Percentiles rank a stretch among this genome's conserved stretches.
Conservation (phyloP, 768 basidiomycete genomes). For the Glaciozyma antarctica region DNA sequence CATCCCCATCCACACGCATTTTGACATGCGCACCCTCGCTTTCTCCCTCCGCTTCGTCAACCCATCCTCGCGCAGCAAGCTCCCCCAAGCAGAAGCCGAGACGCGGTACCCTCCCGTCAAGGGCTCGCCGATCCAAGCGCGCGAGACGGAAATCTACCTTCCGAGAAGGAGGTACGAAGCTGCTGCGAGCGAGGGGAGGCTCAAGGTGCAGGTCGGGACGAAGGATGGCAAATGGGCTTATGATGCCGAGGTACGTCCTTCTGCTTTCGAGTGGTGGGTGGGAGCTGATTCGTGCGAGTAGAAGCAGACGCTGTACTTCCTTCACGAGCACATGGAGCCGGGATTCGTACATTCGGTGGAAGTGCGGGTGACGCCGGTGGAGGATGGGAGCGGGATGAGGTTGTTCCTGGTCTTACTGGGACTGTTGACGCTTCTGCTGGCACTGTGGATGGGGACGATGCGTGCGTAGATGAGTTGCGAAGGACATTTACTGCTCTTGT, state of each 20-base stretch:
- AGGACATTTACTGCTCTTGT: too few species aligned
- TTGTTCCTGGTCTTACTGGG: too few species aligned
- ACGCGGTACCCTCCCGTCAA: constrained; percentile 41
- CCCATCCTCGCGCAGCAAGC: constrained; percentile 36
- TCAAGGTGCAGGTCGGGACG: constrained; percentile 54
- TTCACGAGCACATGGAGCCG: constrained; percentile 35
- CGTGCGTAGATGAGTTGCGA: too few species aligned
- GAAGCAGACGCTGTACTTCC: constrained; percentile 66
- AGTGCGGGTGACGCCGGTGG: background rate
- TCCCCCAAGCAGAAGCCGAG: constrained; percentile 28
- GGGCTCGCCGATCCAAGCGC: constrained; percentile 40
- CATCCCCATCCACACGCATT: constrained; percentile 46
- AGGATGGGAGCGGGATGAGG: too few species aligned
- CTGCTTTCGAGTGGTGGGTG: too few species aligned
- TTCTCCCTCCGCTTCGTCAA: constrained; percentile 48
- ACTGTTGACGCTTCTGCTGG: too few species aligned
- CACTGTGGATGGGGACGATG: too few species aligned
- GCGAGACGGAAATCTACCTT: constrained; percentile 72
- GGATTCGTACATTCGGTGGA: constrained; percentile 22
- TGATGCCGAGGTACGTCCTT: constrained; percentile 44
- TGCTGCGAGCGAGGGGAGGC: constrained; percentile 39
- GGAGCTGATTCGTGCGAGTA: background rate
- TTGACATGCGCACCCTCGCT: constrained; percentile 16
- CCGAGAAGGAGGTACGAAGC: constrained; percentile 51
- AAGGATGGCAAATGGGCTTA: constrained; percentile 48